A percentile compares a stretch with the other conserved stretches of the same genome.
Evolutionary conservation across 2,329 filamentous ascomycete species (phyloP).

Genomic region (Fusarium irregulare): DNA sequence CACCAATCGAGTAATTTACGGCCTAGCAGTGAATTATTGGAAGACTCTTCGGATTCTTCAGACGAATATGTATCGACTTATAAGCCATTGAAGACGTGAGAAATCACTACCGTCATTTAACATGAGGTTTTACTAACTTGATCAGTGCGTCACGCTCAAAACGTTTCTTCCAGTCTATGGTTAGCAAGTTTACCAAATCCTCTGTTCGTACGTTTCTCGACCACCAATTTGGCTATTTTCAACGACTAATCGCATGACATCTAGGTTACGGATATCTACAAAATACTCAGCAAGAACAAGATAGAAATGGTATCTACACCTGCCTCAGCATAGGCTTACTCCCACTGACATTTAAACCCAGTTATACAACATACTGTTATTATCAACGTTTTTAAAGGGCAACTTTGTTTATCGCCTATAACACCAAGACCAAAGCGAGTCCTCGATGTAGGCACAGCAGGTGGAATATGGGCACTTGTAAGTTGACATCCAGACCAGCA

Average conservation of each 20-base stretch:
- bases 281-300: slow-evolving; percentile 43
- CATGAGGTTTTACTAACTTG: slow-evolving; percentile 17
- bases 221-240: not conserved
- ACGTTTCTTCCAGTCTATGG: slow-evolving; percentile 39
- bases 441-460: slow-evolving; percentile 38
- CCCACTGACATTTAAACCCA: slow-evolving; percentile 22
- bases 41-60: slow-evolving; percentile 40
- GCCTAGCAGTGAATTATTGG: slow-evolving; percentile 13
- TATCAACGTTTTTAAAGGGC: slow-evolving; percentile 37
- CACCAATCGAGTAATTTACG: slow-evolving; percentile 16
- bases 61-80: slow-evolving; percentile 35
- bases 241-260: slow-evolving; percentile 7
- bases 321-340: not conserved
- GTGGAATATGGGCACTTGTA: slow-evolving; percentile 39
- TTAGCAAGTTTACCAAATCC: slow-evolving; percentile 39
- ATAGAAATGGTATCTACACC: slow-evolving; percentile 38
- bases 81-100: slow-evolving; percentile 35
- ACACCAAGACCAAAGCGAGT: slow-evolving; percentile 29
- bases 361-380: slow-evolving; percentile 41
- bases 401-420: slow-evolving; percentile 37
- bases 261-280: slow-evolving; percentile 38
- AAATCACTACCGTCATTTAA: not conserved
- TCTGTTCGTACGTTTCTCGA: slow-evolving; percentile 31
- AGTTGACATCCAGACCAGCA: not conserved
- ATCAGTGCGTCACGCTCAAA: slow-evolving; percentile 34